phyloP scores from a whole-genome alignment of 164 flowering plant species.

The Umbellularia californica region DNA sequence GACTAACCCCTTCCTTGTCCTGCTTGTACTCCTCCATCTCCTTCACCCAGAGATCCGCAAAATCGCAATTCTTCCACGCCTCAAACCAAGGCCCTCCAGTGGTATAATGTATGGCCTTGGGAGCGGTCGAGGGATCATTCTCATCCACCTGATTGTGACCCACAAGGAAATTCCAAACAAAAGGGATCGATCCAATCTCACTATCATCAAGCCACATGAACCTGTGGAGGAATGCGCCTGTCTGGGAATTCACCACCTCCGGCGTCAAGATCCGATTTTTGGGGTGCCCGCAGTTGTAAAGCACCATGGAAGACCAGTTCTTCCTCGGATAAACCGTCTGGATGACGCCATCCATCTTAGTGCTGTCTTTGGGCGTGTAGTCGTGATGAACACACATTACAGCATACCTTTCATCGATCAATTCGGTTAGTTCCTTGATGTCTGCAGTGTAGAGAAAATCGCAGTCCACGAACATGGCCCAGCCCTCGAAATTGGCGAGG shows the following conservation, averaged over 20 bases:
- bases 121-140: slow-evolving; percentile 46
- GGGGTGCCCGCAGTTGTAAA: slow-evolving; percentile 86
- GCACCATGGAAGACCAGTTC: slow-evolving; percentile 97
- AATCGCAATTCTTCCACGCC: slow-evolving; percentile 82
- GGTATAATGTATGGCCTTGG: slow-evolving; percentile 90
- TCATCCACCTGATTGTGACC: slow-evolving; percentile 80
- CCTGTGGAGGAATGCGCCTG: slow-evolving; percentile 88
- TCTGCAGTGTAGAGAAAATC: slow-evolving; percentile 86
- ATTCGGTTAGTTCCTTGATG: slow-evolving; percentile 61
- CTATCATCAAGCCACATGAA: slow-evolving; percentile 87
- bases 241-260: slow-evolving; percentile 61
- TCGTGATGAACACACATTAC: slow-evolving; percentile 98
- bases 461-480: slow-evolving; percentile 97
- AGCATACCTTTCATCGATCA: slow-evolving; percentile 76
- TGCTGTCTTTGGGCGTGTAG: slow-evolving; percentile 81
- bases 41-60: slow-evolving; percentile 79
- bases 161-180: slow-evolving; percentile 94
- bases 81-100: slow-evolving; percentile 98
- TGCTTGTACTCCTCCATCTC: slow-evolving; percentile 48
- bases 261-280: slow-evolving; percentile 72
- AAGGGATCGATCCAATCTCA: slow-evolving; percentile 81
- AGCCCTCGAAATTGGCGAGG: slow-evolving; percentile 69
- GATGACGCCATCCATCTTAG: slow-evolving; percentile 93
- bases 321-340: slow-evolving; percentile 88
- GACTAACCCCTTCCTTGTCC: slow-evolving; percentile 1